phyloP scores from a whole-genome alignment of 345 rosid species.

The Nasturtium officinale region DNA sequence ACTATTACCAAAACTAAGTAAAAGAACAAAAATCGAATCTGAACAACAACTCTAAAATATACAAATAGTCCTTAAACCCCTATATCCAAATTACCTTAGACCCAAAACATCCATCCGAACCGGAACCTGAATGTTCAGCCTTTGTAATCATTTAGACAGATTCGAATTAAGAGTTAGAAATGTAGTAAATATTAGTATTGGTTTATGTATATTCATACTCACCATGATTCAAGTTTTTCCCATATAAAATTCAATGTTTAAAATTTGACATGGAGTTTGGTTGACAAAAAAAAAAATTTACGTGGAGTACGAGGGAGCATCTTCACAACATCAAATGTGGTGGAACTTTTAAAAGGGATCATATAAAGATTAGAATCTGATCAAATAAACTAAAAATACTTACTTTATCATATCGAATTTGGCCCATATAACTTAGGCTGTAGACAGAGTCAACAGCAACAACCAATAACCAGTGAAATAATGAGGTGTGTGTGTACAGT shows the following conservation, averaged over 20 bases:
- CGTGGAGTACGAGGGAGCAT: constrained; percentile 38
- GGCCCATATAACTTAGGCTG: constrained; percentile 2
- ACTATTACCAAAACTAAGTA: neutral
- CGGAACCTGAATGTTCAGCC: too few relatives aligned
- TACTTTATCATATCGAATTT: constrained; percentile 24
- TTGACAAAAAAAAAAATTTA: too few relatives aligned
- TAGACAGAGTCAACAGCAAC: neutral
- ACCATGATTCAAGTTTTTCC: neutral
- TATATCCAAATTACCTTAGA: too few relatives aligned
- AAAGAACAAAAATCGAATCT: neutral
- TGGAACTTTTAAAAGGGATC: constrained; percentile 20
- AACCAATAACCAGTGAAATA: constrained; percentile 3
- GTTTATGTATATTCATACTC: neutral
- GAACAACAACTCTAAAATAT: too few relatives aligned
- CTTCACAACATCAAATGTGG: constrained; percentile 24
- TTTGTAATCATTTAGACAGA: neutral
- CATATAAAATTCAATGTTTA: neutral
- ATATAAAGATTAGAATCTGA: constrained; percentile 37
- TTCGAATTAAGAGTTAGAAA: neutral
- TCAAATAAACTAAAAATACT: constrained; percentile 10
- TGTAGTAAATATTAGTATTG: neutral
- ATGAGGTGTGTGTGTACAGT: neutral
- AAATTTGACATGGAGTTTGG: constrained; percentile 29
- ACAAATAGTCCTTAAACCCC: too few relatives aligned
- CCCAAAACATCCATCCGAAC: too few relatives aligned